Evolutionary conservation across 2,329 filamentous ascomycete genomes (phyloP).

Genomic region (Plectosphaerella cucumerina): DNA sequence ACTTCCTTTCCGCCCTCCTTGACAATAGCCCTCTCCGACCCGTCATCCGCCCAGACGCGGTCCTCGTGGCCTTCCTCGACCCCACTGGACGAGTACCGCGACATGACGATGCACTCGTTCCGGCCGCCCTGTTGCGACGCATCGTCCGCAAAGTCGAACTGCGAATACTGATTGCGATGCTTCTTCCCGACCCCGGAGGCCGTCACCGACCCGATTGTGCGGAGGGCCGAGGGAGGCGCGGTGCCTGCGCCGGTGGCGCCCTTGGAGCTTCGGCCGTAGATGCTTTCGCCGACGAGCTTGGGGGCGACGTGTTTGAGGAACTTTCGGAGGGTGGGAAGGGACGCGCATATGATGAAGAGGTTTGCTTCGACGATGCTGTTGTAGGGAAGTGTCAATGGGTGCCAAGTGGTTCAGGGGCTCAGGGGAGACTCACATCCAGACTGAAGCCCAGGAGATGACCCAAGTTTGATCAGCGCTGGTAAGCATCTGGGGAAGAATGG

Average conservation of each 20-base stretch:
- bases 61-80: neutral
- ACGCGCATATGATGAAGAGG: slow-evolving; percentile 29
- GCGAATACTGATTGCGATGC: neutral
- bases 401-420: neutral
- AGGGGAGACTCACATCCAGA: slow-evolving; percentile 21
- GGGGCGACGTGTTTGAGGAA: slow-evolving; percentile 27
- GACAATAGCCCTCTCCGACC: slow-evolving; percentile 2
- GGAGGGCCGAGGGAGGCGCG: neutral
- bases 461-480: slow-evolving; percentile 21
- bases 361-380: slow-evolving; percentile 31
- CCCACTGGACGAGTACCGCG: neutral
- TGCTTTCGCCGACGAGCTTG: slow-evolving; percentile 8
- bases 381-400: neutral
- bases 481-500: slow-evolving; percentile 20
- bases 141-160: neutral
- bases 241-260: neutral
- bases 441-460: slow-evolving; percentile 19
- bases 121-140: neutral
- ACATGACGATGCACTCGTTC: neutral
- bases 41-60: neutral
- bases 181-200: neutral
- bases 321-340: slow-evolving; percentile 28
- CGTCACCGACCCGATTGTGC: neutral
- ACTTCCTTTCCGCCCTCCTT: neutral
- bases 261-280: neutral